Conservation (phyloP, 257 asterid species). For the Nicotiana sylvestris region DNA sequence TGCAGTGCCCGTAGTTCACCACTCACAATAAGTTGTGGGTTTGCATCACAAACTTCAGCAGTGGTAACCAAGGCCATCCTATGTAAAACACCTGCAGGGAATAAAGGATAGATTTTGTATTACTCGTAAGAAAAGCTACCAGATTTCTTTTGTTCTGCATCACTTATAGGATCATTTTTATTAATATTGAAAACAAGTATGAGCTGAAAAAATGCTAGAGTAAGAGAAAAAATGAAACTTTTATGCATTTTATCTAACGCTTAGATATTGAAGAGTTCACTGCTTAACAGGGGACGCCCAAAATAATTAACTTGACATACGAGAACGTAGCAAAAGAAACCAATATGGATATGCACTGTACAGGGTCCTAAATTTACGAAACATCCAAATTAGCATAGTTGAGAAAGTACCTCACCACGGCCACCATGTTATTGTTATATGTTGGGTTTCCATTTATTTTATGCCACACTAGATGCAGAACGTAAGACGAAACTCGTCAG, state of each 20-base stretch:
- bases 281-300: too few species aligned
- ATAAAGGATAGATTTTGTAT: neutral
- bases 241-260: neutral
- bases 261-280: neutral
- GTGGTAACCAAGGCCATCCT: slow-evolving; percentile 37
- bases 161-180: neutral
- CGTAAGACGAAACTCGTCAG: neutral
- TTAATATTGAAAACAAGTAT: neutral
- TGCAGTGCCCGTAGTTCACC: slow-evolving; percentile 46
- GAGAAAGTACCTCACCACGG: neutral
- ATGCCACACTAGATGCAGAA: neutral
- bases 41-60: slow-evolving; percentile 40
- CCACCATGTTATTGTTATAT: neutral
- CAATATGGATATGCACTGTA: neutral
- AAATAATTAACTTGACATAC: neutral
- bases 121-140: neutral
- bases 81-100: slow-evolving; percentile 12
- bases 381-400: neutral
- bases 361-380: neutral
- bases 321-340: neutral
- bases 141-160: neutral
- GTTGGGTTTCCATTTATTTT: neutral
- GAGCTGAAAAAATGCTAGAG: neutral
- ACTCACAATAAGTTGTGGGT: slow-evolving; percentile 34
- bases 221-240: neutral